Evolutionary conservation across 805 yeast species (phyloP).

Genomic region (Saccharomycopsis fibuligera): DNA sequence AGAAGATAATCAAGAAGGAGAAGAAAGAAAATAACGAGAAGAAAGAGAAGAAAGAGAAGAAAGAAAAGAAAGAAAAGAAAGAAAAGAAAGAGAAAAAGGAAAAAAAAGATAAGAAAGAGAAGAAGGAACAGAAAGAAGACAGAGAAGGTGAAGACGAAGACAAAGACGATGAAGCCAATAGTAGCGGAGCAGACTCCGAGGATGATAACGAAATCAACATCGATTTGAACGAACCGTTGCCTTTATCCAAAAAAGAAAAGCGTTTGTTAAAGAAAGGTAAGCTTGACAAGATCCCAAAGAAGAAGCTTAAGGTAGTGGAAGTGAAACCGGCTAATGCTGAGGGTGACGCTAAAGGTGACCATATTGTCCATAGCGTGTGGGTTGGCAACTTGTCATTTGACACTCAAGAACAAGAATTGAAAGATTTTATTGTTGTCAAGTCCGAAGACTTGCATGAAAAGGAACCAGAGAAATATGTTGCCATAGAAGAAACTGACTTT

Average conservation of each 20-base stretch:
- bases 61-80: neutral
- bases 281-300: constrained; percentile 37
- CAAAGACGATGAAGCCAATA: neutral
- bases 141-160: neutral
- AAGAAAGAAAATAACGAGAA: neutral
- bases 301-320: constrained; percentile 30
- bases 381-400: constrained; percentile 87
- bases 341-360: constrained; percentile 27
- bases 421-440: constrained; percentile 56
- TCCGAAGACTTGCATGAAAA: constrained; percentile 35
- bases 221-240: constrained; percentile 63
- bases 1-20: neutral
- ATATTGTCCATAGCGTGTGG: constrained; percentile 78
- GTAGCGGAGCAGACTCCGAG: neutral
- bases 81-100: neutral
- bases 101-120: neutral
- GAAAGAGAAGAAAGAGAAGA: neutral
- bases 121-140: neutral
- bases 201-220: constrained; percentile 57
- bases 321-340: constrained; percentile 23
- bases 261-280: constrained; percentile 79
- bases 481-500: constrained; percentile 52
- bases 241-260: constrained; percentile 86
- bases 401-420: constrained; percentile 68
- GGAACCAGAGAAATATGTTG: constrained; percentile 27